Percentiles rank a stretch among this genome's conserved stretches.
These are phyloP conservation scores for Naganishia onofrii DNA, from an alignment of 768 basidiomycete species.

Conservation along the genomic window DNA sequence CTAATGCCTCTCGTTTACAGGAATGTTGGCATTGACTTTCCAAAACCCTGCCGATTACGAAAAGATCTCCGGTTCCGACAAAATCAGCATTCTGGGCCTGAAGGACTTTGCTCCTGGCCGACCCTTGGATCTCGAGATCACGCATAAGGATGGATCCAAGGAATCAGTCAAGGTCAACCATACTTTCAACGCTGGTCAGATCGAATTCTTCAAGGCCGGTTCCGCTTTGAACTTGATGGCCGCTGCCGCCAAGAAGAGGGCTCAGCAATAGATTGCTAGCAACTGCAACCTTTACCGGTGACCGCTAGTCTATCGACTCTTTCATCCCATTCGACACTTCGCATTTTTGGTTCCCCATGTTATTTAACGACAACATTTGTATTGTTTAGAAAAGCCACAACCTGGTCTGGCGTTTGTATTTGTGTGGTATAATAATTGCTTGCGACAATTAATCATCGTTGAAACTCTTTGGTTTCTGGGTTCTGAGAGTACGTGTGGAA, in stretches of 20 bases:
- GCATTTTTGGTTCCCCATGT: slow-evolving; percentile 15
- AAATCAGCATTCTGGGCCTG: slow-evolving; percentile 82
- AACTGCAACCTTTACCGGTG: not conserved
- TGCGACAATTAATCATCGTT: not conserved
- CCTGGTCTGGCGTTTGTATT: slow-evolving; percentile 6
- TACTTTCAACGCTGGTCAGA: slow-evolving; percentile 95
- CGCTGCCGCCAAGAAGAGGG: slow-evolving; percentile 41
- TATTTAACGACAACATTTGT: slow-evolving; percentile 9
- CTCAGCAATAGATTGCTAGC: slow-evolving; percentile 13
- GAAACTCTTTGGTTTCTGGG: no score
- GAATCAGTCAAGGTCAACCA: slow-evolving; percentile 80
- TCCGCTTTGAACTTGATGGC: slow-evolving; percentile 57
- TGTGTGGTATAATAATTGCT: slow-evolving; percentile 10
- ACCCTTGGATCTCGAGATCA: slow-evolving; percentile 75
- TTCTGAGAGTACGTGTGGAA: no score
- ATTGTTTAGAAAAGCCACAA: slow-evolving; percentile 3
- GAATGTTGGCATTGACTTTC: no score
- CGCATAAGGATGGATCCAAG: slow-evolving; percentile 75
- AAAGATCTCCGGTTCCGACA: slow-evolving; percentile 80
- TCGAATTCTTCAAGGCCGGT: slow-evolving; percentile 98
- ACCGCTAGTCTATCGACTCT: not conserved
- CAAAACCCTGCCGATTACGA: slow-evolving; percentile 96
- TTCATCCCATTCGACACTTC: slow-evolving; percentile 6
- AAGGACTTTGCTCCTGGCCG: slow-evolving; percentile 86
- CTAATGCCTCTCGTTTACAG: no score